Evolutionary conservation across 129 eudicot species (phyloP), one percentile per base, ranked within the genome.

Genomic region (Smallanthus sonchifolius): DNA sequence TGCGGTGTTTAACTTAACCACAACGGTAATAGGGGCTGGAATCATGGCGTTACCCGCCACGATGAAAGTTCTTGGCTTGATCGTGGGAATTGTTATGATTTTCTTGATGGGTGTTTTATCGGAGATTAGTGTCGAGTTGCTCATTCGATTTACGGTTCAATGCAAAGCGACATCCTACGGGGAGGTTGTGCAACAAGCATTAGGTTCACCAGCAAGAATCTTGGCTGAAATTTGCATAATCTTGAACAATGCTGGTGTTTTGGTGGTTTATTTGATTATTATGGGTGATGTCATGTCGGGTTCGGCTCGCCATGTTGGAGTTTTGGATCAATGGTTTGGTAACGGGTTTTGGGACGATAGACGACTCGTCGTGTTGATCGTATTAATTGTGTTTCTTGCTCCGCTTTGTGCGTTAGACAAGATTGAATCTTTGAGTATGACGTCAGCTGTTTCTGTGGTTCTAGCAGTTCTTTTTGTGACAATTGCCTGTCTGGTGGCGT

Each of bases 21-120:
- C 98, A 3, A 77, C 96, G 2, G 65, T 93, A 15, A 83, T 93
- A 56, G 98, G 98, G 44, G 98, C 98, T 15, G 98, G 98, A 59
- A 93, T 93, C 49, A 93, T 93, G 98, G 98, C 98, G 13, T 76
- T 93, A 75, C 98, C 98, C 5, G 98, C 96, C 37, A 83, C 96
- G n/a, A 93, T 93, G 98, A 90, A 88, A 73, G 98, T 93, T 51
- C 75, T 93, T 52, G 98, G 98, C 0, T 74, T 93, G 65, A 79
- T 82, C 75, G 70, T 76, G 3, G 98, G 98, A 7, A 34, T 87
- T 11, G 13, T 82, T 37, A 38, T 87, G 77, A 93, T 93, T 20
- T 30, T 84, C 19, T 68, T 93, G 61, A 87, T 93, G 82, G 98
- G 96, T 20, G 16, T 90, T 51, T 66, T 90, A 62, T 78, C 98